Percentiles rank a stretch among this genome's conserved stretches.
Conservation (phyloP, 2,329 filamentous ascomycete genomes). For the Aphanoascus verrucosus region DNA sequence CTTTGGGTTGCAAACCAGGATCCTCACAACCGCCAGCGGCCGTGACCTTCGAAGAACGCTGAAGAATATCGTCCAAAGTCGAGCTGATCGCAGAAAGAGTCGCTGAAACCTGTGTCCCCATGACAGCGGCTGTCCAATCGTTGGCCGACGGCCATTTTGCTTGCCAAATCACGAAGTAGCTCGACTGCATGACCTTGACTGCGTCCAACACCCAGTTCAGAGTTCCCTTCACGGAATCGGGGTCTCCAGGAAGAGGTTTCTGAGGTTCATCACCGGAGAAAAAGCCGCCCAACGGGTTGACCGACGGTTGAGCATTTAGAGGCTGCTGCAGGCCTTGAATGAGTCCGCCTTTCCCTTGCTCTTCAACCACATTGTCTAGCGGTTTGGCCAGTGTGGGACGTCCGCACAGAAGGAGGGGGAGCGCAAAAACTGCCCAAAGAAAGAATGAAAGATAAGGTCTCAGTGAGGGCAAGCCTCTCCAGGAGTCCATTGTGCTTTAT, state of each 20-base stretch:
- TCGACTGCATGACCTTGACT: constrained; percentile 62
- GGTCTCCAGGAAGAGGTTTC: constrained; percentile 18
- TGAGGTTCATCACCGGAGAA: constrained; percentile 15
- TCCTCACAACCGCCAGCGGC: constrained; percentile 4
- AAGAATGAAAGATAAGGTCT: constrained; percentile 4
- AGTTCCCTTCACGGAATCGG: constrained; percentile 18
- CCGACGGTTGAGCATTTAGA: constrained; percentile 12
- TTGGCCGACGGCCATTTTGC: constrained; percentile 78
- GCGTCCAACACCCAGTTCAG: constrained; percentile 46
- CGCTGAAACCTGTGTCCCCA: constrained; percentile 67
- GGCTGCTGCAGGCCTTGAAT: constrained; percentile 12
- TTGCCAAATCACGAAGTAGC: constrained; percentile 65
- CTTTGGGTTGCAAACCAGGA: constrained; percentile 19
- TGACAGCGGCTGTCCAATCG: constrained; percentile 86
- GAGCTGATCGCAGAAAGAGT: constrained; percentile 59
- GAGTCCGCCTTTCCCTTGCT: constrained; percentile 20
- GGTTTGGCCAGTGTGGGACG: constrained; percentile 22
- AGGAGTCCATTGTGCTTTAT: background rate
- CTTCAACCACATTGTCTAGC: constrained; percentile 9
- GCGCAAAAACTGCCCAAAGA: constrained; percentile 3
- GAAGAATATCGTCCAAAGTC: constrained; percentile 37
- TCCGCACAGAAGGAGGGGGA: constrained; percentile 16
- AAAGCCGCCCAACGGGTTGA: constrained; percentile 11
- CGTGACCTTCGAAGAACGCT: constrained; percentile 22
- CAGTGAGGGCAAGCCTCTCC: background rate